Conservation (phyloP, 768 basidiomycete genomes). For the Sarcodon aspratus region DNA sequence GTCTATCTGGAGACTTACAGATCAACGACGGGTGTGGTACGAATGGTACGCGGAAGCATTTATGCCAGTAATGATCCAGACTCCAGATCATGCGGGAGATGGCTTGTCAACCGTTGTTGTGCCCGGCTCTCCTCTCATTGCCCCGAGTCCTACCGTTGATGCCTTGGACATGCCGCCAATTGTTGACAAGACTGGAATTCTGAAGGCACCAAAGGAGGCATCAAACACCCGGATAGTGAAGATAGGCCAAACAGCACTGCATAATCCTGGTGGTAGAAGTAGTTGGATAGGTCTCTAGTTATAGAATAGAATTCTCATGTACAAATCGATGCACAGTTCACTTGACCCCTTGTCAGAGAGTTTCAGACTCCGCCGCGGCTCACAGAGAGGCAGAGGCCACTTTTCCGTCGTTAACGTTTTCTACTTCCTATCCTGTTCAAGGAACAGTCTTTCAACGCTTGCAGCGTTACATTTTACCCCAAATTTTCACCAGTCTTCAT, state of each 20-base stretch:
- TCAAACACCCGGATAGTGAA: constrained; percentile 47
- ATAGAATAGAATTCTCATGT: neutral
- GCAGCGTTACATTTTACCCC: no score
- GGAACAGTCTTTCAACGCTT: no score
- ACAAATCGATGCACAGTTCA: no score
- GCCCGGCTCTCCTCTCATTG: constrained; percentile 13
- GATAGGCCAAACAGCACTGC: constrained; percentile 88
- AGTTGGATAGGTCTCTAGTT: constrained; percentile 83
- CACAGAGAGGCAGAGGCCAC: no score
- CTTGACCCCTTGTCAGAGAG: no score
- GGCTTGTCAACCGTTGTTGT: constrained; percentile 7
- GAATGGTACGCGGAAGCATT: constrained; percentile 98
- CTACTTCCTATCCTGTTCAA: no score
- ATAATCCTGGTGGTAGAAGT: constrained; percentile 83
- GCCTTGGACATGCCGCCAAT: constrained; percentile 34
- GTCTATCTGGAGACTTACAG: constrained; percentile 89
- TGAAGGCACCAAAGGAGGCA: neutral
- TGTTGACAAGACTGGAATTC: constrained; percentile 8
- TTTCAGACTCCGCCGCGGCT: no score
- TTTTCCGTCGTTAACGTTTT: no score
- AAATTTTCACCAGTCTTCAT: no score
- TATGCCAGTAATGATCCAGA: constrained; percentile 36
- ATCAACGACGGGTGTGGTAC: constrained; percentile 90
- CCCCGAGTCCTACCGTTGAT: constrained; percentile 65
- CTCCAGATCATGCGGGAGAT: constrained; percentile 9